Base-by-base conservation (phyloP, 192 early-diverging fungal genomes). In the Coemansia sp. region DNA sequence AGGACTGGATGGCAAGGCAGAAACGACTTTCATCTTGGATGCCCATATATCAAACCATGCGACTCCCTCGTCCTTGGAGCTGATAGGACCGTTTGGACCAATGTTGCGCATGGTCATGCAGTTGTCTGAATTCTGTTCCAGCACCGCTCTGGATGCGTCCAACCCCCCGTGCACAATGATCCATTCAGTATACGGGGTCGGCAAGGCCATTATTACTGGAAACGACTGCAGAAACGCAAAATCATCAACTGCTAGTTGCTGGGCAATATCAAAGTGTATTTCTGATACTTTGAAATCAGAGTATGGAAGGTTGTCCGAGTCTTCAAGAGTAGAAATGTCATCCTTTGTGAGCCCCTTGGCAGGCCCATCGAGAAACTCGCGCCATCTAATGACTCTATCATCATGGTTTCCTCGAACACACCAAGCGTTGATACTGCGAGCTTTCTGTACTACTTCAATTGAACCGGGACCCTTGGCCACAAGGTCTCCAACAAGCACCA, bases 331-430 rank as follows among this genome's bases (percentile, higher is more conserved):
- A 66, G 71, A 8, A 7, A 77, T 47, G 1, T 74, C 68, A 2
- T 16, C 15, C 18, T 55, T 43, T 5, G 67, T 47, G 6, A 73
- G 13, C 8, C 64, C 56, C 39, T 58, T 49, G 5, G 59, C 68
- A 4, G 86, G 74, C 18, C 70, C 70, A 18, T 85, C 61, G n/a
- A 88, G 72, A 48, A 77, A 85, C 26, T 80, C 79, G 36, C 82
- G 75, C 74, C 86, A 86, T 13, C 85, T 73, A n/a, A 91, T 73
- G 4, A 91, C 86, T 42, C 78, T 78, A 68, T 93, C 89, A 55
- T 93, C 91, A 49, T 92, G 91, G 67, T 92, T 92, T 32, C 91
- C 91, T 19, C 90, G 85, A 3, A 88, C 86, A 68, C 87, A 84
- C 68, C 79, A 74, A 16, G 84, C 85, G 16, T 65, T 67, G 3